Evolutionary conservation across 2,329 filamentous ascomycete species (phyloP).

Genomic region (Alternaria hordeiaustralica): DNA sequence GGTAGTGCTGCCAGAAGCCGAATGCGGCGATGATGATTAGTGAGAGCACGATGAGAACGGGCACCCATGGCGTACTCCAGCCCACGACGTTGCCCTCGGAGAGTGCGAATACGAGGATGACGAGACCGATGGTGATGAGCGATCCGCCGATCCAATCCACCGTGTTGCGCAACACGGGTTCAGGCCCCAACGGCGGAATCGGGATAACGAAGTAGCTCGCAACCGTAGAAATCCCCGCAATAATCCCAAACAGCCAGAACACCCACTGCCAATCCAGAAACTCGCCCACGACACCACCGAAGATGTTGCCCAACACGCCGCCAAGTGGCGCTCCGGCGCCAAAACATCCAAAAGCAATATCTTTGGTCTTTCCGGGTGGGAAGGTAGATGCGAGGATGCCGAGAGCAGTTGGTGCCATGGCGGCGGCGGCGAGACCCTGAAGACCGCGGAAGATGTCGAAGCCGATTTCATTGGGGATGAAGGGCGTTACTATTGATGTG

Average conservation of each 20-base stretch:
- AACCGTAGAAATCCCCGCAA: conserved; percentile 63
- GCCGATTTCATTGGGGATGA: conserved; percentile 69
- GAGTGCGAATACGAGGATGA: conserved; percentile 70
- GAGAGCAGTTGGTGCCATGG: conserved; percentile 74
- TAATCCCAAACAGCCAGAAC: conserved; percentile 65
- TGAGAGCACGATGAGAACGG: conserved; percentile 64
- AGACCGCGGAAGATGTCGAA: conserved; percentile 72
- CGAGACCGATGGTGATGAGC: conserved; percentile 66
- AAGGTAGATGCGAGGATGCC: conserved; percentile 74
- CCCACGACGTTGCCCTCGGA: conserved; percentile 74
- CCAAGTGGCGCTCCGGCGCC: conserved; percentile 70
- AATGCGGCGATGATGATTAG: conserved; percentile 64
- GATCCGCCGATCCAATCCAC: conserved; percentile 73
- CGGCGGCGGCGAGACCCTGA: conserved; percentile 71
- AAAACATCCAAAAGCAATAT: conserved; percentile 65
- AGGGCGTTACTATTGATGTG: conserved; percentile 66
- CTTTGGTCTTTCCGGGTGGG: conserved; percentile 70
- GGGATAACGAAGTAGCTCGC: conserved; percentile 68
- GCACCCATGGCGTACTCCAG: conserved; percentile 69
- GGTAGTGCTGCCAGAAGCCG: conserved; percentile 66
- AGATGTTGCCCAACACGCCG: conserved; percentile 68
- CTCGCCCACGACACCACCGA: conserved; percentile 68
- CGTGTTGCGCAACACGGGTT: conserved; percentile 49
- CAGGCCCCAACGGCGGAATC: conserved; percentile 47
- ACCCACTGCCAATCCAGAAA: conserved; percentile 54